A percentile compares a stretch with the other conserved stretches of the same genome.
Evolutionary conservation across 2,329 filamentous ascomycete genomes (phyloP).

Genomic region (Amauroascus verrucosus): DNA sequence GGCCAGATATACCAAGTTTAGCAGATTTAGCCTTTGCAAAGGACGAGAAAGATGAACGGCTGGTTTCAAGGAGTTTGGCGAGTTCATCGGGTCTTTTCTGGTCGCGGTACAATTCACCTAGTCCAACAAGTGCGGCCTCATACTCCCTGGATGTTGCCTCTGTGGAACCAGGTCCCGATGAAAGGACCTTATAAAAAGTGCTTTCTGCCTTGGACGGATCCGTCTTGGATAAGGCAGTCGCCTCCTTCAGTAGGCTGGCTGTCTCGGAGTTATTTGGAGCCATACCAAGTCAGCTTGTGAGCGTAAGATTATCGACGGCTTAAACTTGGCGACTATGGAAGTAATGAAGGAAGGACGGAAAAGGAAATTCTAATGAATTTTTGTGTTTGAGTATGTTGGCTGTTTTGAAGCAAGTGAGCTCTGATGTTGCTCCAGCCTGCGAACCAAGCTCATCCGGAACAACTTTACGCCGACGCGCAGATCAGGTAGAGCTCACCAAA

Average conservation of each 20-base stretch:
- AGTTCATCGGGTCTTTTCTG: conserved; percentile 69
- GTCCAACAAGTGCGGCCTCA: conserved; percentile 72
- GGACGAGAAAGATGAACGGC: conserved; percentile 79
- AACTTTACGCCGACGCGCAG: neutral
- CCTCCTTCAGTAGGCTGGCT: conserved; percentile 69
- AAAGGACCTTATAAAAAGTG: conserved; percentile 81
- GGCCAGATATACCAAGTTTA: conserved; percentile 73
- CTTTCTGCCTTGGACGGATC: conserved; percentile 75
- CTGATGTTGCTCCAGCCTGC: conserved; percentile 2
- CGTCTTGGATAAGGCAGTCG: conserved; percentile 69
- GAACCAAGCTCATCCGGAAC: conserved; percentile 8
- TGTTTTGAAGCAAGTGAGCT: conserved; percentile 3
- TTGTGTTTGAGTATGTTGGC: neutral
- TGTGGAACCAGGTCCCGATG: conserved; percentile 70
- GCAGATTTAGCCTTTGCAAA: conserved; percentile 99
- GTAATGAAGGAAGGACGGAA: neutral
- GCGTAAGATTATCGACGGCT: neutral
- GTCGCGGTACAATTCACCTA: conserved; percentile 89
- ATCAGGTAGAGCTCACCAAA: neutral
- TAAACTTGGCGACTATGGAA: neutral
- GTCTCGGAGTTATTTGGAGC: conserved; percentile 41
- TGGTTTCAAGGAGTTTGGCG: conserved; percentile 79
- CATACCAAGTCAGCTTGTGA: conserved; percentile 27
- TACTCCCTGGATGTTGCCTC: conserved; percentile 86
- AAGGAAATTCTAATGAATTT: neutral